phyloP scores from a whole-genome alignment of 148 eudicot genomes.

The Camellia sinensis region DNA sequence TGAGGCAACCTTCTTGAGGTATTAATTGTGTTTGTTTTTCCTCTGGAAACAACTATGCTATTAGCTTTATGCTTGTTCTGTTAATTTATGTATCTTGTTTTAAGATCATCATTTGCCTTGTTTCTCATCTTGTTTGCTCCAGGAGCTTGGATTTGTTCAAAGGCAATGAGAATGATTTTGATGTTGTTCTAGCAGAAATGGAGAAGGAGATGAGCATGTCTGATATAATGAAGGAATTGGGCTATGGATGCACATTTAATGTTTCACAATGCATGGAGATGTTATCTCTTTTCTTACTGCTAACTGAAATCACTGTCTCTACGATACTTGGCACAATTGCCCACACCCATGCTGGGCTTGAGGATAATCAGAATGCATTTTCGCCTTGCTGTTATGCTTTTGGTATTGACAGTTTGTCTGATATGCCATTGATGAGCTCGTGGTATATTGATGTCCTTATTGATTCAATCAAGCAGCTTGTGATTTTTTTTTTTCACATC shows the following conservation, averaged over 20 bases:
- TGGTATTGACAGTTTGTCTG: conserved; percentile 46
- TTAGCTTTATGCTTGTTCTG: too few species aligned
- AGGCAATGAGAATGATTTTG: conserved; percentile 62
- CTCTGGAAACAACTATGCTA: too few species aligned
- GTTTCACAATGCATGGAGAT: conserved; percentile 80
- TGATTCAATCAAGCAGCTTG: conserved; percentile 89
- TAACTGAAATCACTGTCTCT: conserved; percentile 68
- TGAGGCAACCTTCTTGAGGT: too few species aligned
- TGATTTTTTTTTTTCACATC: conserved; percentile 26
- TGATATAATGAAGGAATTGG: too few species aligned
- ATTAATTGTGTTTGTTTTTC: too few species aligned
- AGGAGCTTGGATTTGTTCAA: conserved; percentile 67
- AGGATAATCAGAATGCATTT: too few species aligned
- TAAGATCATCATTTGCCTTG: too few species aligned
- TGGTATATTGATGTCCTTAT: conserved; percentile 81
- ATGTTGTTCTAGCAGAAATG: conserved; percentile 76
- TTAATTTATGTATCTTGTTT: too few species aligned
- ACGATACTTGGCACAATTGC: conserved; percentile 72
- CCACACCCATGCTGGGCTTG: too few species aligned
- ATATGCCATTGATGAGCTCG: conserved; percentile 54
- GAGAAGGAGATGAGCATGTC: conserved; percentile 86
- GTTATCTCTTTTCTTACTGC: conserved; percentile 66
- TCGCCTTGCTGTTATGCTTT: conserved; percentile 68
- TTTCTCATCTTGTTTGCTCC: conserved; percentile 21
- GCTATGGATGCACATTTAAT: conserved; percentile 75